These are phyloP conservation scores for Cicer yamashitae DNA, from an alignment of 306 rosid species.

Conservation along the genomic window DNA sequence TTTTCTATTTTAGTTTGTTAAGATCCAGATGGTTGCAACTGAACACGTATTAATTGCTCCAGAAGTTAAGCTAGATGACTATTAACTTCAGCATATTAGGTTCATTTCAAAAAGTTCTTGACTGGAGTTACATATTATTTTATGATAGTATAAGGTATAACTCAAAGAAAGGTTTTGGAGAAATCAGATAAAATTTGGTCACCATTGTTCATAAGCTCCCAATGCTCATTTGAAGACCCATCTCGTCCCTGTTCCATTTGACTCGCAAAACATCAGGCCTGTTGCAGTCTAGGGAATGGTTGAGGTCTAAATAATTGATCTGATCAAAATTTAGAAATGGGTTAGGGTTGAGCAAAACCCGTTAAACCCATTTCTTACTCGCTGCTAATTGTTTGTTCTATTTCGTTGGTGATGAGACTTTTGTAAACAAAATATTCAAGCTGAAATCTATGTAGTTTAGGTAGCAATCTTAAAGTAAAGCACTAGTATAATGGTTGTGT, in stretches of 20 bases:
- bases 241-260: not conserved
- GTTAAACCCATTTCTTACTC: not conserved
- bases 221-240: not conserved
- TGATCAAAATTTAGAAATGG: not conserved
- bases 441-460: not conserved
- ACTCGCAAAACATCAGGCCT: not conserved
- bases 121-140: not conserved
- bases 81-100: constrained; percentile 30
- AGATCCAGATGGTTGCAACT: not conserved
- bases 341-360: not conserved
- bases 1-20: not conserved
- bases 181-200: constrained; percentile 1
- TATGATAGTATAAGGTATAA: constrained; percentile 5
- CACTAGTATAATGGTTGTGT: not conserved
- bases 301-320: not conserved
- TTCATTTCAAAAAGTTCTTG: not conserved
- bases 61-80: constrained; percentile 29
- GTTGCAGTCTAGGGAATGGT: not conserved
- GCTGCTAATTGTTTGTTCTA: not conserved
- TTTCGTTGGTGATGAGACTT: not conserved
- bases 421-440: not conserved
- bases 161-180: not conserved
- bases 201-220: not conserved
- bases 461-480: not conserved
- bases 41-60: constrained; percentile 25